Conservation (phyloP, 495 filamentous ascomycete genomes). For the Cercophora newfieldiana region DNA sequence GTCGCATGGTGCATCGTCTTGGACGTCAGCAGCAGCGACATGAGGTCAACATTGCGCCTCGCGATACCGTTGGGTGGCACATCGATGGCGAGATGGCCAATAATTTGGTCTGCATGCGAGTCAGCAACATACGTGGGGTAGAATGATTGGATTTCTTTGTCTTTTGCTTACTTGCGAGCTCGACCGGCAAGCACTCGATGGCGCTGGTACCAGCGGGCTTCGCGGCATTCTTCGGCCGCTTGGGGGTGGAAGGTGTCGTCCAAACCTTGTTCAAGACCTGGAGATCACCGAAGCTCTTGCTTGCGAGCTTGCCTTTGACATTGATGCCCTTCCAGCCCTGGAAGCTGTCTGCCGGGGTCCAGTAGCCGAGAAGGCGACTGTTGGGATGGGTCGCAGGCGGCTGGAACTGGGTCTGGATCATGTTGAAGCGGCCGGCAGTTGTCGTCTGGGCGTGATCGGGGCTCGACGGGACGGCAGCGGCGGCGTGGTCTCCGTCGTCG, state of each 20-base stretch:
- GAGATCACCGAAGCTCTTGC: conserved; percentile 72
- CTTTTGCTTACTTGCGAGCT: conserved; percentile 66
- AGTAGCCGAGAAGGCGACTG: conserved; percentile 57
- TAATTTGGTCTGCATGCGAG: conserved; percentile 63
- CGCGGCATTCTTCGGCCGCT: conserved; percentile 29
- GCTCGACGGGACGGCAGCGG: conserved; percentile 11
- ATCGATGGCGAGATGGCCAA: conserved; percentile 72
- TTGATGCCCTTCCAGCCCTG: conserved; percentile 72
- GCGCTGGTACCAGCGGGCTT: conserved; percentile 42
- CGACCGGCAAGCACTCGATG: conserved; percentile 68
- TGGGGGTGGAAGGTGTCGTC: conserved; percentile 41
- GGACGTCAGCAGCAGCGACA: conserved; percentile 75
- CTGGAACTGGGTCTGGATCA: conserved; percentile 52
- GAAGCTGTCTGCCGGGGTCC: conserved; percentile 71
- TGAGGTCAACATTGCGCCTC: conserved; percentile 78
- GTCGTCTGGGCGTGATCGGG: neutral
- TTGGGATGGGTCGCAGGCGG: conserved; percentile 46
- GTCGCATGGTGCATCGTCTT: conserved; percentile 74
- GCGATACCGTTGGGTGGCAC: conserved; percentile 75
- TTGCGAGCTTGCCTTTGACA: conserved; percentile 63
- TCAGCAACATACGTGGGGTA: conserved; percentile 22
- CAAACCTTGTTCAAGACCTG: conserved; percentile 58
- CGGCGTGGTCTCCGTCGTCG: conserved; percentile 36
- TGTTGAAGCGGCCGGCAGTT: conserved; percentile 21
- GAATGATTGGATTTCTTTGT: neutral